Evolutionary conservation across 192 early-diverging fungal species (phyloP).

Genomic region (Coemansia sp.): DNA sequence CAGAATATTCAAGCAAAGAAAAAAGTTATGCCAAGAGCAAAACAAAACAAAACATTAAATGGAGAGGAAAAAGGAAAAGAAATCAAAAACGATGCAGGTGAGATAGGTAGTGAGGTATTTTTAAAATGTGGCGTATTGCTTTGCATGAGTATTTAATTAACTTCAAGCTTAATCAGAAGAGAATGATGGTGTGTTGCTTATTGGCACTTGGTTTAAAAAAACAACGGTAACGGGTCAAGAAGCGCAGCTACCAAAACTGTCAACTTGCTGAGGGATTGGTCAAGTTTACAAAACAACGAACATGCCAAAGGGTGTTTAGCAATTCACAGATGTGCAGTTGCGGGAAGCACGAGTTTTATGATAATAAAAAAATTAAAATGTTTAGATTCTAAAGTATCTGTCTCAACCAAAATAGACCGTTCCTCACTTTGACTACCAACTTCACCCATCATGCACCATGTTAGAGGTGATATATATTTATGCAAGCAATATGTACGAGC

Average conservation of each 20-base stretch:
- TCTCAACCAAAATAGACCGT: too few relatives aligned
- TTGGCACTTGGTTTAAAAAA: not conserved
- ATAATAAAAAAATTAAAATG: too few relatives aligned
- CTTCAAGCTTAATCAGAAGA: not conserved
- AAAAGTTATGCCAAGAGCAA: not conserved
- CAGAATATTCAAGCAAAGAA: not conserved
- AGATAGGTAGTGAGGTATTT: not conserved
- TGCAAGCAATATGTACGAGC: too few relatives aligned
- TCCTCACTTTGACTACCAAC: too few relatives aligned
- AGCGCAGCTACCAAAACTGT: not conserved
- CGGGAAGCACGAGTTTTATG: too few relatives aligned
- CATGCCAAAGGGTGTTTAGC: not conserved
- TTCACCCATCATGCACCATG: too few relatives aligned
- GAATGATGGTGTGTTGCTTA: not conserved
- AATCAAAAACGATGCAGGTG: not conserved
- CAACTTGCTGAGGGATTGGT: not conserved
- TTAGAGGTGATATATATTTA: too few relatives aligned
- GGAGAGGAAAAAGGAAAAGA: not conserved
- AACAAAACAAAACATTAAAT: not conserved
- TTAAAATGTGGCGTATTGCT: not conserved
- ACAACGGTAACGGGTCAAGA: not conserved
- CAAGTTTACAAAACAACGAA: not conserved
- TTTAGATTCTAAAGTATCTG: too few relatives aligned
- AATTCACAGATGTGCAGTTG: too few relatives aligned
- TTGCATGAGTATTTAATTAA: not conserved